phyloP scores from a whole-genome alignment of 2,329 filamentous ascomycete species.

The Calonectria montana region DNA sequence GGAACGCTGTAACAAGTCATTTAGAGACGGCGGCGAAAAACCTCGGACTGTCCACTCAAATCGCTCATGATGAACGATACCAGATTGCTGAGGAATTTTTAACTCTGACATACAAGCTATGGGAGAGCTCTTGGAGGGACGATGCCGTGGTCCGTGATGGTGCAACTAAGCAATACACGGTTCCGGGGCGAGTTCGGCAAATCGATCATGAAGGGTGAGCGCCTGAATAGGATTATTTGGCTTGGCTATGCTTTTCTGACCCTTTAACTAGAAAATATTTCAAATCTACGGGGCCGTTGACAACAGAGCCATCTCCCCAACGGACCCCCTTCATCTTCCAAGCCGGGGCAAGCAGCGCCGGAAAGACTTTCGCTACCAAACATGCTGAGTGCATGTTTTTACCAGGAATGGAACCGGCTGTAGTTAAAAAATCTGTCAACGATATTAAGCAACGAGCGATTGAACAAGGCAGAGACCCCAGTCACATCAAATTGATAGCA shows the following conservation, averaged over 20 bases:
- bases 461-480: conserved; percentile 50
- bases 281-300: conserved; percentile 53
- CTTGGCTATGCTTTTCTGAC: neutral
- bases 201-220: conserved; percentile 47
- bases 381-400: conserved; percentile 53
- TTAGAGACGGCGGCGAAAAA: conserved; percentile 74
- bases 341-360: conserved; percentile 57
- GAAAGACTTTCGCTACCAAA: conserved; percentile 53
- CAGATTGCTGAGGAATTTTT: conserved; percentile 25
- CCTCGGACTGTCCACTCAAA: conserved; percentile 63
- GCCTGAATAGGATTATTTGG: neutral
- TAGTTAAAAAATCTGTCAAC: conserved; percentile 53
- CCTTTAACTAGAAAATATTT: conserved; percentile 12
- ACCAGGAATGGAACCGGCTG: conserved; percentile 54
- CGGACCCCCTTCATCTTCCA: conserved; percentile 59
- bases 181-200: conserved; percentile 48
- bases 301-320: conserved; percentile 56
- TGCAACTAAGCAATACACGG: conserved; percentile 44
- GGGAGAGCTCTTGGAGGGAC: conserved; percentile 63
- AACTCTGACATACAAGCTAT: conserved; percentile 55
- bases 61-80: conserved; percentile 27
- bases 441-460: conserved; percentile 52
- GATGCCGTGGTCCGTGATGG: conserved; percentile 46
- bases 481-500: conserved; percentile 55
- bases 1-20: conserved; percentile 75